Conservation (phyloP, 768 basidiomycete species). For the Stropharia rugosoannulata region DNA sequence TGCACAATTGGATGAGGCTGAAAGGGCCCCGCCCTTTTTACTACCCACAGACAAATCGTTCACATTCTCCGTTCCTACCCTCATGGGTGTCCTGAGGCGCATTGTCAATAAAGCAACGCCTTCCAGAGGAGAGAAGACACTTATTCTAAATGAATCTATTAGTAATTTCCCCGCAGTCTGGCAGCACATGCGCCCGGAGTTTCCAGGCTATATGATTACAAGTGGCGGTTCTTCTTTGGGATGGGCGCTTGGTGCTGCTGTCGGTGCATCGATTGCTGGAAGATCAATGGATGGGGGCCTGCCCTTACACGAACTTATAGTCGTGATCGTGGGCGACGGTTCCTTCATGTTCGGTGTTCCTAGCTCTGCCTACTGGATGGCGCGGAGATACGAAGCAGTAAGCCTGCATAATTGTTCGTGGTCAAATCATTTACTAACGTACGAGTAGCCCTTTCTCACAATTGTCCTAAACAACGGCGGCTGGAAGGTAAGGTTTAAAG, state of each 20-base stretch:
- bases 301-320: constrained; percentile 49
- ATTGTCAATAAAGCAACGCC: constrained; percentile 37
- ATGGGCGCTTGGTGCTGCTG: constrained; percentile 64
- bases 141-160: constrained; percentile 65
- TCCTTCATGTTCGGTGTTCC: constrained; percentile 69
- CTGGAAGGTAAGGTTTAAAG: constrained; percentile 46
- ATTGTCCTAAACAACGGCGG: constrained; percentile 73
- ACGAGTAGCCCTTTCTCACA: constrained; percentile 62
- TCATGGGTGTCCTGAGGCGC: constrained; percentile 48
- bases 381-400: constrained; percentile 65
- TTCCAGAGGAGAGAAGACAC: constrained; percentile 32
- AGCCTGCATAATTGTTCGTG: constrained; percentile 14
- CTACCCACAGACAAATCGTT: constrained; percentile 7
- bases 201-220: constrained; percentile 47
- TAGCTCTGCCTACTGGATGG: constrained; percentile 71
- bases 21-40: constrained; percentile 13
- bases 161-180: constrained; percentile 55
- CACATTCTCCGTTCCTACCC: constrained; percentile 41
- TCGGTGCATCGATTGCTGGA: constrained; percentile 55
- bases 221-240: constrained; percentile 70
- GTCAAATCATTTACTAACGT: neutral
- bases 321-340: constrained; percentile 67
- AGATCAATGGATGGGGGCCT: constrained; percentile 12
- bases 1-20: constrained; percentile 20
- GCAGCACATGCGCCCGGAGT: constrained; percentile 55